These are phyloP conservation scores for Immersiella caudata DNA, from an alignment of 495 filamentous ascomycete species.

Conservation along the genomic window DNA sequence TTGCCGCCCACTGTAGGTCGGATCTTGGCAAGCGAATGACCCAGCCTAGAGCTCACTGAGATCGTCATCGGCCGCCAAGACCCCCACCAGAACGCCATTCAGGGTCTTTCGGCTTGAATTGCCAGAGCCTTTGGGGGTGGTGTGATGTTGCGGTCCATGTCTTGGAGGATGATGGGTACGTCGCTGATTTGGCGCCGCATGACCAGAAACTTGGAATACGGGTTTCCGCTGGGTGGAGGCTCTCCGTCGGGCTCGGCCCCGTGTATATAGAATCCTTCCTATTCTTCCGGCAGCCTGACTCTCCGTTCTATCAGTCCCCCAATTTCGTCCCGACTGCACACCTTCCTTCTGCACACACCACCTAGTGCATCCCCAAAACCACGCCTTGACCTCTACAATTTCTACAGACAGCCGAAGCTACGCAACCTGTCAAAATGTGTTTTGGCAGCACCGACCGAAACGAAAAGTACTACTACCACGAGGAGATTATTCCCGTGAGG, in stretches of 20 bases:
- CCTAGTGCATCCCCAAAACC: neutral
- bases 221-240: neutral
- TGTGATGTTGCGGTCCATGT: constrained; percentile 1
- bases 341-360: too few species aligned
- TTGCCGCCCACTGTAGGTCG: too few species aligned
- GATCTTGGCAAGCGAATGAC: neutral
- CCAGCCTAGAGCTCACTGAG: neutral
- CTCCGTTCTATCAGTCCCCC: too few species aligned
- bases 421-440: constrained; percentile 41
- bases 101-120: neutral
- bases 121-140: neutral
- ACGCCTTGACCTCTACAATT: neutral
- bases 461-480: constrained; percentile 54
- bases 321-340: too few species aligned
- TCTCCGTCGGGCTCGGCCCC: neutral
- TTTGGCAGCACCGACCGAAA: constrained; percentile 32
- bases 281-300: too few species aligned
- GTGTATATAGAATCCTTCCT: neutral
- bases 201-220: constrained; percentile 1
- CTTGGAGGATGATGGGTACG: neutral
- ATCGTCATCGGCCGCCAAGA: neutral
- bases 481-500: constrained; percentile 49
- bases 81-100: neutral
- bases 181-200: neutral
- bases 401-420: too few species aligned